Percentiles rank a stretch among this genome's conserved stretches.
Conservation (phyloP, 768 basidiomycete species). For the Calocybe cyanea region DNA sequence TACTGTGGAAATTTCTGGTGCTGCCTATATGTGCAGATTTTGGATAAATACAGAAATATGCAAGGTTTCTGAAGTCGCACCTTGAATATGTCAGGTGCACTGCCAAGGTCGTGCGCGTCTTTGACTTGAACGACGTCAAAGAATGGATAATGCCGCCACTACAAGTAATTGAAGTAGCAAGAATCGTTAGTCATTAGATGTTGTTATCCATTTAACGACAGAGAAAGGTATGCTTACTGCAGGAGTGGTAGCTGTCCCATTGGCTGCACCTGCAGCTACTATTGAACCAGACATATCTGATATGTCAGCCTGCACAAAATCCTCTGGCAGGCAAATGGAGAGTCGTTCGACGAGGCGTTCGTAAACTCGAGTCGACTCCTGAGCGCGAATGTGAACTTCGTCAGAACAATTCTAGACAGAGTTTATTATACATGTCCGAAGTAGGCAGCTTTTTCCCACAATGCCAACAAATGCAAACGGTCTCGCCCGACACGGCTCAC, state of each 20-base stretch:
- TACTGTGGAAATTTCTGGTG: slow-evolving; percentile 72
- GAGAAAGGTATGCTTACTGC: slow-evolving; percentile 23
- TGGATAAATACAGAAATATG: not conserved
- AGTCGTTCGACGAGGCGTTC: too few species aligned
- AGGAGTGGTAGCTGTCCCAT: slow-evolving; percentile 24
- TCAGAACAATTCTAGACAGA: too few species aligned
- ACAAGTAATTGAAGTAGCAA: not conserved
- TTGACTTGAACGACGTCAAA: slow-evolving; percentile 77
- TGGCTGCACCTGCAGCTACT: slow-evolving; percentile 22
- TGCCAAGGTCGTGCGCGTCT: slow-evolving; percentile 73
- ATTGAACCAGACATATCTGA: slow-evolving; percentile 21
- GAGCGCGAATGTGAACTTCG: too few species aligned
- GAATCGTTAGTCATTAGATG: not conserved
- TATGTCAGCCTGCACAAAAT: too few species aligned
- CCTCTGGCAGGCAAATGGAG: too few species aligned
- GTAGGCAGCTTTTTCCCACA: slow-evolving; percentile 29
- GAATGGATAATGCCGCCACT: slow-evolving; percentile 92
- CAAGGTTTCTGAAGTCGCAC: slow-evolving; percentile 27
- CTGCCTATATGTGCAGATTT: slow-evolving; percentile 32
- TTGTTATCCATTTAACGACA: not conserved
- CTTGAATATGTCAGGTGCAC: slow-evolving; percentile 76
- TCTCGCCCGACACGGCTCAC: slow-evolving; percentile 32
- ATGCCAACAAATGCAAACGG: slow-evolving; percentile 29
- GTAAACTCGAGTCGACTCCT: too few species aligned
- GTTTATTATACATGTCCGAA: slow-evolving; percentile 12